Conservation (phyloP, 345 rosid genomes). For the Acer negundo region DNA sequence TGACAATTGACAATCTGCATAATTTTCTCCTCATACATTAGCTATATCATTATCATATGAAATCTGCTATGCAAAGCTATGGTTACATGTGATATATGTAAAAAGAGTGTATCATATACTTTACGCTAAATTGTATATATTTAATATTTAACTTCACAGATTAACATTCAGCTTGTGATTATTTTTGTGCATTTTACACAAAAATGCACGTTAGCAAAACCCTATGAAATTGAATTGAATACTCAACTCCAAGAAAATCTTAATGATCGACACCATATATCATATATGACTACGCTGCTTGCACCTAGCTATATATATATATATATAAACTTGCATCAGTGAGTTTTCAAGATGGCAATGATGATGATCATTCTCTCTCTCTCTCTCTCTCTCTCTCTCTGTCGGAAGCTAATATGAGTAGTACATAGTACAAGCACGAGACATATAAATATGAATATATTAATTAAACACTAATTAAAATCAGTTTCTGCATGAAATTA, state of each 20-base stretch:
- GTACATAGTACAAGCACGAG: constrained; percentile 22
- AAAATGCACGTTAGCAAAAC: no score
- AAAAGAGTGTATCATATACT: no score
- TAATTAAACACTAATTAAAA: no score
- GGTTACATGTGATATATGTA: not conserved
- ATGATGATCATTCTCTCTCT: not conserved
- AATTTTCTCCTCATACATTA: not conserved
- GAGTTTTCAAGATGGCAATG: not conserved
- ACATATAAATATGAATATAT: not conserved
- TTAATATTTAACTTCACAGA: no score
- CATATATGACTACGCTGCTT: not conserved
- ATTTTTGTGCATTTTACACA: no score
- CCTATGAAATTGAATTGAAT: no score
- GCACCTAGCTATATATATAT: not conserved
- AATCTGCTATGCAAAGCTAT: no score
- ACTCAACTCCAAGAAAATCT: not conserved
- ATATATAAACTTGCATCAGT: not conserved
- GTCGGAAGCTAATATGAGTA: not conserved
- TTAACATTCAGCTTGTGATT: no score
- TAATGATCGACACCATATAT: not conserved
- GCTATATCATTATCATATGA: not conserved
- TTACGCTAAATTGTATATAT: no score
- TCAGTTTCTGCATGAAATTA: not conserved
- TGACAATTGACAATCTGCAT: not conserved
- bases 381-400: not conserved